These are phyloP conservation scores for Platanus orientalis DNA, from an alignment of 164 flowering plant species.

Conservation along the genomic window DNA sequence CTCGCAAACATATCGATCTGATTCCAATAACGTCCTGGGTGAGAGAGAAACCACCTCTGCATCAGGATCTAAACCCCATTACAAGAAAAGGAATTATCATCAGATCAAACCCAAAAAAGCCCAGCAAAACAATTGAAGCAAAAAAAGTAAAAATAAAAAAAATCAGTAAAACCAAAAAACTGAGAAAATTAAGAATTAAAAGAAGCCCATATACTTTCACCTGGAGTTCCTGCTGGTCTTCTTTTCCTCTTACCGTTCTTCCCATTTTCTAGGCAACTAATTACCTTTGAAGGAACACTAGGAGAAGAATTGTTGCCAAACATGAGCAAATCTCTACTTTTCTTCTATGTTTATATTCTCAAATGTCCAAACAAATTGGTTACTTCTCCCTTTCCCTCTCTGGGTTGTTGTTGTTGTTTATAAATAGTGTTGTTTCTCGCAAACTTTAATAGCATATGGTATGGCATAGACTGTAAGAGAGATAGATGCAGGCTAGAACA, in stretches of 20 bases:
- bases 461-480: background rate
- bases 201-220: too few relatives aligned
- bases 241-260: slow-evolving; percentile 53
- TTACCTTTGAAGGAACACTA: slow-evolving; percentile 32
- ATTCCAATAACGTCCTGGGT: slow-evolving; percentile 85
- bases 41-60: slow-evolving; percentile 94
- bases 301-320: slow-evolving; percentile 31
- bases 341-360: too few relatives aligned
- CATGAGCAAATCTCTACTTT: slow-evolving; percentile 24
- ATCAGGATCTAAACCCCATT: slow-evolving; percentile 66
- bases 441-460: too few relatives aligned
- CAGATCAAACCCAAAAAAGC: too few relatives aligned
- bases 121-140: background rate
- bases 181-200: background rate
- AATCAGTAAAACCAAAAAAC: background rate
- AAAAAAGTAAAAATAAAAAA: background rate
- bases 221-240: slow-evolving; percentile 82
- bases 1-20: slow-evolving; percentile 94
- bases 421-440: too few relatives aligned
- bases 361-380: background rate
- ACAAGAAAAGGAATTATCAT: too few relatives aligned
- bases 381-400: slow-evolving; percentile 6
- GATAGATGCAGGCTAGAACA: slow-evolving; percentile 18
- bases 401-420: slow-evolving; percentile 4
- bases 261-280: slow-evolving; percentile 42